These are phyloP conservation scores for Pontederia crassipes DNA, from an alignment of 176 grass and related monocot genomes.

Conservation along the genomic window DNA sequence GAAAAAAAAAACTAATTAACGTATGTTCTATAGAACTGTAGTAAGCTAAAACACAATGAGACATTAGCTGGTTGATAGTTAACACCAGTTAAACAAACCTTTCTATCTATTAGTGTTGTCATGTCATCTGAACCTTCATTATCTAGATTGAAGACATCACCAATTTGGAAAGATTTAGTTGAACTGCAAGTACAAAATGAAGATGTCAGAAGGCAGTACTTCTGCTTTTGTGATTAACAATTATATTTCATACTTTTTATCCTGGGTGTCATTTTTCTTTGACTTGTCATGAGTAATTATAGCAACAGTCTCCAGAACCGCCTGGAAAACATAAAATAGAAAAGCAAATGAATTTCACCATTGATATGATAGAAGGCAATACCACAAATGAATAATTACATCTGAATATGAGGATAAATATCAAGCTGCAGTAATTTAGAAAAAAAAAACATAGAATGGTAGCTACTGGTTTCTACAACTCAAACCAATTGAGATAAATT, in stretches of 20 bases:
- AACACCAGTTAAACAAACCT: slow-evolving; percentile 21
- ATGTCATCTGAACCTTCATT: slow-evolving; percentile 85
- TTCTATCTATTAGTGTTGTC: slow-evolving; percentile 94
- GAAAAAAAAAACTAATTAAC: not conserved
- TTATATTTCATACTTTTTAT: slow-evolving; percentile 52
- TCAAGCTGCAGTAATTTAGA: not conserved
- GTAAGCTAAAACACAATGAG: not conserved
- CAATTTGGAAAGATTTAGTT: slow-evolving; percentile 89
- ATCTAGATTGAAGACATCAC: slow-evolving; percentile 80
- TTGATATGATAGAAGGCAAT: not conserved
- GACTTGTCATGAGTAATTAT: slow-evolving; percentile 90
- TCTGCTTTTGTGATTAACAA: slow-evolving; percentile 10
- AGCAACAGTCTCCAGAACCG: slow-evolving; percentile 93
- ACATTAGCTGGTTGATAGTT: not conserved
- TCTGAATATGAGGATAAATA: not conserved
- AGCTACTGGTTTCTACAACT: no score
- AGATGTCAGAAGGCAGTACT: not conserved
- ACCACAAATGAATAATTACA: not conserved
- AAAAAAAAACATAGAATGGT: no score
- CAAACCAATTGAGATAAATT: no score
- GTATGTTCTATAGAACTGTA: not conserved
- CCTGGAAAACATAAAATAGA: slow-evolving; percentile 40
- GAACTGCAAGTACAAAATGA: slow-evolving; percentile 35
- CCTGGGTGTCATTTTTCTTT: slow-evolving; percentile 82
- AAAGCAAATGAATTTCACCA: slow-evolving; percentile 3